These are phyloP conservation scores for Pyrus bretschneideri DNA, from an alignment of 306 rosid species.

Conservation along the genomic window DNA sequence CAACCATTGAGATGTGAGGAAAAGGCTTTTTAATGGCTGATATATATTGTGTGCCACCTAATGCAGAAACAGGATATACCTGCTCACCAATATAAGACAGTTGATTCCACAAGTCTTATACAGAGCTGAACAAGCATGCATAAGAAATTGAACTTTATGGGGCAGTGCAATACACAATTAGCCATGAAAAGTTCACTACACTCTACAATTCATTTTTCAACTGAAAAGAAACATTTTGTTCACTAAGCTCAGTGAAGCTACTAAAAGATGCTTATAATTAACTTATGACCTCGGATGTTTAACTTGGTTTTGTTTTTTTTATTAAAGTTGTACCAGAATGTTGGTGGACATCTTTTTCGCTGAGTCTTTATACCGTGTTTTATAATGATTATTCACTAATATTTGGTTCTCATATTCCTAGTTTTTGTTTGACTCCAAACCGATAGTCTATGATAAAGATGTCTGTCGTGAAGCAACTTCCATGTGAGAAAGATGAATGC, in stretches of 20 bases:
- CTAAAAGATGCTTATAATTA: too few species aligned
- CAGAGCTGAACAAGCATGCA: neutral
- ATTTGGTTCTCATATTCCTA: too few species aligned
- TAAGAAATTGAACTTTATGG: neutral
- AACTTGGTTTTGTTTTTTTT: too few species aligned
- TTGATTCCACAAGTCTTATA: neutral
- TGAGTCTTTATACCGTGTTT: too few species aligned
- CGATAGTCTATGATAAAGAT: too few species aligned
- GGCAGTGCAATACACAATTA: neutral
- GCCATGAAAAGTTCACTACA: neutral
- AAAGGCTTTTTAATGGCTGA: conserved; percentile 80
- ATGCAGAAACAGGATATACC: conserved; percentile 89
- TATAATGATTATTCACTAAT: too few species aligned
- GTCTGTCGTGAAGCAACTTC: neutral
- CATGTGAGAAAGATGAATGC: conserved; percentile 1
- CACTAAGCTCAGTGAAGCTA: too few species aligned
- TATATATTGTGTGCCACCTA: conserved; percentile 68
- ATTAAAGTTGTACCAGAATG: too few species aligned
- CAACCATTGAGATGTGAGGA: conserved; percentile 72
- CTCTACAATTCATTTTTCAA: neutral
- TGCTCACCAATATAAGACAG: conserved; percentile 27
- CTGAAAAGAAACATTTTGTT: too few species aligned
- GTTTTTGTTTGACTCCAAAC: neutral
- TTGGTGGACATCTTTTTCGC: too few species aligned
- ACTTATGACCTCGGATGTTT: too few species aligned